Conservation (phyloP, 352 stramenopile species). For the Phytopythium boreale region DNA sequence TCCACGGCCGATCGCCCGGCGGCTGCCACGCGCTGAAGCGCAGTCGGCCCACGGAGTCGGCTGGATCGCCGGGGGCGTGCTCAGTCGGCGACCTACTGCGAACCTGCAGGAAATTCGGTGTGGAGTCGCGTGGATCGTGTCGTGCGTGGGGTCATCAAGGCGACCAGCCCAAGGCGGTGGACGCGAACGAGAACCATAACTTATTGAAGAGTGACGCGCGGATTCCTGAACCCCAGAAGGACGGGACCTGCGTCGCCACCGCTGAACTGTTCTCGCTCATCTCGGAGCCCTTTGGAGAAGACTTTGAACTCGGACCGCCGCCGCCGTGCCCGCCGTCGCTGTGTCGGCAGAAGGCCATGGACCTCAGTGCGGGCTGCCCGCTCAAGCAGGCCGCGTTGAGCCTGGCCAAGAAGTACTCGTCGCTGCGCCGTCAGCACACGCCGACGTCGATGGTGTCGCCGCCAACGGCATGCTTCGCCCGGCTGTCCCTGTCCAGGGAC, state of each 20-base stretch:
- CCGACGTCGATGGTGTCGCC: neutral
- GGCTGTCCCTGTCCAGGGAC: conserved; percentile 7
- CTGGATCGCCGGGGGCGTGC: neutral
- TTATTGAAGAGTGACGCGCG: conserved; percentile 8
- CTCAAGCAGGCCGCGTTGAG: conserved; percentile 6
- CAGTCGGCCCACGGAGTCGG: neutral
- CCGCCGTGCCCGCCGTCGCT: conserved; percentile 24
- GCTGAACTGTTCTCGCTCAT: neutral
- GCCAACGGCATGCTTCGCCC: conserved; percentile 1
- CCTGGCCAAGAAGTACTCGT: conserved; percentile 1
- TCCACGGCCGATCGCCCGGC: conserved; percentile 2
- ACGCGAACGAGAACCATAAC: conserved; percentile 6
- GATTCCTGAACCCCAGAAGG: conserved; percentile 3
- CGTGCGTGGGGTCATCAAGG: neutral
- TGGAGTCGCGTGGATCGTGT: conserved; percentile 4
- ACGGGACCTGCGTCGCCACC: neutral
- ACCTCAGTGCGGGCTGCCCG: conserved; percentile 20
- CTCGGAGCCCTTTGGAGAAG: conserved; percentile 8
- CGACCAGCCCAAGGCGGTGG: neutral
- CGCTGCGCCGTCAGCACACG: neutral
- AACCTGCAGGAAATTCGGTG: neutral
- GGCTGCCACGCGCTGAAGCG: conserved; percentile 6
- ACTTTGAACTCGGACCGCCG: conserved; percentile 32
- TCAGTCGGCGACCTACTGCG: neutral
- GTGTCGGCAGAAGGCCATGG: conserved; percentile 35